Evolutionary conservation across 129 eudicot species (phyloP), one percentile per base, ranked within the genome.

Genomic region (Silybum marianum): DNA sequence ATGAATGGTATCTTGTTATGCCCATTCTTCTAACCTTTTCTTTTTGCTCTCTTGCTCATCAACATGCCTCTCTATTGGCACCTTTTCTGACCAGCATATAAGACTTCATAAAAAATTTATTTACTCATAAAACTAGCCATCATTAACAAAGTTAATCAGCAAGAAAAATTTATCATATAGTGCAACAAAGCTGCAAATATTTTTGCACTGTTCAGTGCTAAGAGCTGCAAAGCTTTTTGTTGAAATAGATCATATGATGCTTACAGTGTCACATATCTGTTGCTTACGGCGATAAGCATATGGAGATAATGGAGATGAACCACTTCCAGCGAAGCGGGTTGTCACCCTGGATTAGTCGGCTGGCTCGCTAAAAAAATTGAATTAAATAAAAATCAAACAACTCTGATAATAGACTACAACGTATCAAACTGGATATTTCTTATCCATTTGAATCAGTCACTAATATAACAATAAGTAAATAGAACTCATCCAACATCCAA

Each of bases 191-290:
- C 28, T 25, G 28, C 28, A 25, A 25, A 25, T 25, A 25, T 25
- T 25, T 25, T 25, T 25, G 28, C 28, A 25, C 28, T 25, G 28
- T 25, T 25, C 28, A 25, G 28, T 25, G 28, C 28, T 25, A 48
- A 19, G 38, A 30, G 54, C 34, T 32, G 72, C 32, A n/a, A 28
- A 34, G 6, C 4, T 58, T 28, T 62, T n/a, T 25, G 34, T 38
- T 7, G 9, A 66, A 26, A 51, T 22, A 77, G 10, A 65, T 23
- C 10, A 13, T 28, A 48, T 7, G 70, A 80, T 71, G 77, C 97
- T 90, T 91, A 92, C 97, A 3, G 92, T 79, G 9, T 90, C 99
- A 68, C 90, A 85, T 72, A 95, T 95, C 86, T 95, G 97, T 89
- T 92, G 97, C 42, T 73, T 87, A 34, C n/a, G 83, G 12, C 96